Evolutionary conservation across 805 yeast species (phyloP).

Genomic region (Starmerella ratchasimensis): DNA sequence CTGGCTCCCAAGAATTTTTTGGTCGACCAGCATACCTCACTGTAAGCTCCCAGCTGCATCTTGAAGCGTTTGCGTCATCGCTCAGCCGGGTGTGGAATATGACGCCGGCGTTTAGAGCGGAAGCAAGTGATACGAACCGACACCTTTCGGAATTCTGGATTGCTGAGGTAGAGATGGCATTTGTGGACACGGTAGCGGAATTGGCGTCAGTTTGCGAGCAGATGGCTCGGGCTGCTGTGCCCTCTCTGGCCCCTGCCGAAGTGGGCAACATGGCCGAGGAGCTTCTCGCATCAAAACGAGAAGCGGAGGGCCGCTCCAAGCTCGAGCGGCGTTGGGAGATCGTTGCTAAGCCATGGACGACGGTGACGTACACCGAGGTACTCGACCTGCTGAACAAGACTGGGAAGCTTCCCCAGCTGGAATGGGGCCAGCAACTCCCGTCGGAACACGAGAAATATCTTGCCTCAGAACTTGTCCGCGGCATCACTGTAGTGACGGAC

Average conservation of each 20-base stretch:
- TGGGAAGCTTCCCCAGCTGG: conserved; percentile 28
- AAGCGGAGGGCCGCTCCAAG: conserved; percentile 26
- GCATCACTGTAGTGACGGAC: conserved; percentile 80
- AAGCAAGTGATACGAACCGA: conserved; percentile 75
- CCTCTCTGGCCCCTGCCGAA: conserved; percentile 3
- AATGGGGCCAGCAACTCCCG: conserved; percentile 60
- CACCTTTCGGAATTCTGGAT: conserved; percentile 95
- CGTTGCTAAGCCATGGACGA: conserved; percentile 46
- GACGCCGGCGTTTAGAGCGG: conserved; percentile 90
- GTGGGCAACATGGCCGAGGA: conserved; percentile 18
- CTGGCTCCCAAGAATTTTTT: conserved; percentile 34
- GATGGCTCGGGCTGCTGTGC: conserved; percentile 48
- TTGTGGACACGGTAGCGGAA: conserved; percentile 40
- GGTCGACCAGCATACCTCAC: conserved; percentile 60
- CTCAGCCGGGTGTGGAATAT: conserved; percentile 74
- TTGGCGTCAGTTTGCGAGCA: conserved; percentile 53
- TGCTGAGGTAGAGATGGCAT: conserved; percentile 83
- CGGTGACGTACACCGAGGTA: conserved; percentile 66
- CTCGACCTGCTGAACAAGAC: conserved; percentile 36
- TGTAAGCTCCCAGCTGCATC: conserved; percentile 83
- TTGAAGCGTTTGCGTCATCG: conserved; percentile 67
- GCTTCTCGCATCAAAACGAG: conserved; percentile 23
- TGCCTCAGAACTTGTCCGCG: conserved; percentile 43
- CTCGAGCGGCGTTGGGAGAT: conserved; percentile 46
- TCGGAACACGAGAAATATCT: conserved; percentile 89